Conservation (phyloP, 768 basidiomycete species). For the Pulveroboletus ravenelii region DNA sequence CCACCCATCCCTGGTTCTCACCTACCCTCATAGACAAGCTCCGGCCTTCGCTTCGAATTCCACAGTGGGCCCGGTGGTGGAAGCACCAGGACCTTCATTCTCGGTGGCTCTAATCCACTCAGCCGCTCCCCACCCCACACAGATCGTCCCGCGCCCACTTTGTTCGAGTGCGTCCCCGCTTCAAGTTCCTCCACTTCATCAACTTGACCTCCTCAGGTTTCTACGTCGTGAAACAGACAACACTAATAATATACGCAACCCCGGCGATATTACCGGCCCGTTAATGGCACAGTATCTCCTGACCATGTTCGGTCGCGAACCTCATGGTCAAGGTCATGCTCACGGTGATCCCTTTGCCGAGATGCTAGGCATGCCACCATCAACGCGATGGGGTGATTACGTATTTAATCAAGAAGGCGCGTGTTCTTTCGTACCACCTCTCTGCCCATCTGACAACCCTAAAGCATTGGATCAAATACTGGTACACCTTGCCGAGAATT, state of each 20-base stretch:
- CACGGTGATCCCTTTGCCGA: slow-evolving; percentile 41
- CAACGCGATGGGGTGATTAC: slow-evolving; percentile 81
- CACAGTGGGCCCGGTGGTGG: slow-evolving; percentile 28
- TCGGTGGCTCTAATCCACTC: slow-evolving; percentile 33
- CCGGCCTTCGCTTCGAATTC: slow-evolving; percentile 35
- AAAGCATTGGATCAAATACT: slow-evolving; percentile 81
- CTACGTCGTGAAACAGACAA: slow-evolving; percentile 26
- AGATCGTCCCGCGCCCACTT: slow-evolving; percentile 33
- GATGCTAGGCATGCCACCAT: slow-evolving; percentile 41
- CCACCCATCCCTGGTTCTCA: neutral
- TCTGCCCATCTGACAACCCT: slow-evolving; percentile 6
- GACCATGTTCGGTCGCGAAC: slow-evolving; percentile 44
- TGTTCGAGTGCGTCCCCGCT: slow-evolving; percentile 47
- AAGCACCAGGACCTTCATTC: slow-evolving; percentile 32
- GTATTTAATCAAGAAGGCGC: slow-evolving; percentile 87
- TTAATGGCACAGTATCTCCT: slow-evolving; percentile 73
- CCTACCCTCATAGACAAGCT: slow-evolving; percentile 6
- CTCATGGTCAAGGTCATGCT: slow-evolving; percentile 24
- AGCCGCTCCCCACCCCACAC: slow-evolving; percentile 24
- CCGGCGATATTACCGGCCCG: slow-evolving; percentile 49
- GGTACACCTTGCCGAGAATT: slow-evolving; percentile 81
- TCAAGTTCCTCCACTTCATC: neutral
- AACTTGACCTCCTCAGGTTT: slow-evolving; percentile 26
- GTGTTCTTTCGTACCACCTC: slow-evolving; percentile 5
- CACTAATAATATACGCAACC: slow-evolving; percentile 16